Conservation (phyloP, 192 early-diverging fungal species). For the Podila clonocystis region DNA sequence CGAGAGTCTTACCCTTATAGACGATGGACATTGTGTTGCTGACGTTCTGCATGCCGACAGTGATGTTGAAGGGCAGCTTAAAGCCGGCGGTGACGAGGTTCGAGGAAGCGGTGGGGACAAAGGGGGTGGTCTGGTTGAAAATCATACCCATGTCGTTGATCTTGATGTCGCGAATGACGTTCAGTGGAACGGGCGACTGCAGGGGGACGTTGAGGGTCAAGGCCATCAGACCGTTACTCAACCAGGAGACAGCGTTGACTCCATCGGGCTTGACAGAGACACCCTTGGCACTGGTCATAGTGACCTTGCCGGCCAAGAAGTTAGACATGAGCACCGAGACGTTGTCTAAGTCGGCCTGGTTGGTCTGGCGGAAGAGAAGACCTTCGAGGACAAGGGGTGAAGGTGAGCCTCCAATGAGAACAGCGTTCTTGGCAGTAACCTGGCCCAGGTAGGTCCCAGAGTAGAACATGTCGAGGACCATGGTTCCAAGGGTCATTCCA, state of each 20-base stretch:
- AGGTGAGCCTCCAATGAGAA: slow-evolving; percentile 50
- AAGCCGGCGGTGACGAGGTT: slow-evolving; percentile 57
- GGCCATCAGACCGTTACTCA: slow-evolving; percentile 57
- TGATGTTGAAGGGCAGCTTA: slow-evolving; percentile 69
- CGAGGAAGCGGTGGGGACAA: slow-evolving; percentile 54
- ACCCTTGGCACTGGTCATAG: slow-evolving; percentile 60
- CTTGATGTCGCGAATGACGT: slow-evolving; percentile 60
- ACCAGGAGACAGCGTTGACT: slow-evolving; percentile 53
- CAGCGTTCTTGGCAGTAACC: slow-evolving; percentile 56
- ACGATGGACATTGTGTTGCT: slow-evolving; percentile 59
- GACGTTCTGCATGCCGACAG: slow-evolving; percentile 61
- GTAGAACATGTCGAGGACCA: slow-evolving; percentile 58
- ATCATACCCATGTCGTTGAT: slow-evolving; percentile 64
- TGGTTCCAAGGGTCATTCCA: slow-evolving; percentile 64
- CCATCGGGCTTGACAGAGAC: slow-evolving; percentile 60
- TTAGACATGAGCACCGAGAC: slow-evolving; percentile 60
- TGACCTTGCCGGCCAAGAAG: slow-evolving; percentile 57
- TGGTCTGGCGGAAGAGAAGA: slow-evolving; percentile 57
- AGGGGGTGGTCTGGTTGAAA: slow-evolving; percentile 55
- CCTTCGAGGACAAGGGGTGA: slow-evolving; percentile 61
- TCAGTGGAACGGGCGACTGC: slow-evolving; percentile 39
- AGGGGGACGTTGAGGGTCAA: slow-evolving; percentile 62
- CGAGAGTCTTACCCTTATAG: slow-evolving; percentile 31
- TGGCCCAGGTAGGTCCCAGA: slow-evolving; percentile 58
- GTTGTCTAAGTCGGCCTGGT: slow-evolving; percentile 53